A percentile compares a stretch with the other conserved stretches of the same genome.
Evolutionary conservation across 2,329 filamentous ascomycete species (phyloP).

Genomic region (Parasarocladium wereldwijsianum): DNA sequence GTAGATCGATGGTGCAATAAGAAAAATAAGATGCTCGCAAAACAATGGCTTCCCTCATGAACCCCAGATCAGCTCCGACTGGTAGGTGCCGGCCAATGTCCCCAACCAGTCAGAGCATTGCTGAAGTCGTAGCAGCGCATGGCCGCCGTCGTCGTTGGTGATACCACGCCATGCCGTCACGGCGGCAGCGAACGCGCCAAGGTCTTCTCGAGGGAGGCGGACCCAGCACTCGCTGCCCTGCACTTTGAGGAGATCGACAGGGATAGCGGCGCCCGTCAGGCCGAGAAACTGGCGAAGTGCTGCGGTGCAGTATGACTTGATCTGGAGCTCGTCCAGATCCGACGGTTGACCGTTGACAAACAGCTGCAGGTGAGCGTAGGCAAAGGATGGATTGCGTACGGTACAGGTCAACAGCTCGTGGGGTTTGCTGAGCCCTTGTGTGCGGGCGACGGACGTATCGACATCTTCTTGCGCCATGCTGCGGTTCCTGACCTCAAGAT

Average conservation of each 20-base stretch:
- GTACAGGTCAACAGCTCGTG: conserved; percentile 36
- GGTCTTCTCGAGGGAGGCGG: conserved; percentile 45
- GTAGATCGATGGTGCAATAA: background rate
- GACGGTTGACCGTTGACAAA: conserved; percentile 14
- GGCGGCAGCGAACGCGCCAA: conserved; percentile 45
- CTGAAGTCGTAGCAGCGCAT: conserved; percentile 36
- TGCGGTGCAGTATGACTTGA: conserved; percentile 45
- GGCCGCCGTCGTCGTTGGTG: conserved; percentile 20
- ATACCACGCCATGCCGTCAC: conserved; percentile 49
- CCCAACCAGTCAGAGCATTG: conserved; percentile 52
- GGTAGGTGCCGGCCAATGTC: conserved; percentile 34
- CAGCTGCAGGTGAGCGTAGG: conserved; percentile 42
- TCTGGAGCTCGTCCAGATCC: conserved; percentile 45
- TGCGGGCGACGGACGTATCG: conserved; percentile 14
- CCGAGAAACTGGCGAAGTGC: conserved; percentile 59
- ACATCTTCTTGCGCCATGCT: too few relatives aligned
- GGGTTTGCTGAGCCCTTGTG: conserved; percentile 21
- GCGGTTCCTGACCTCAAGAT: too few relatives aligned
- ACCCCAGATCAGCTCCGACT: conserved; percentile 30
- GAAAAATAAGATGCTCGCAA: conserved; percentile 3
- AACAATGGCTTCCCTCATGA: conserved; percentile 14
- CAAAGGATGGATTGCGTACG: conserved; percentile 34
- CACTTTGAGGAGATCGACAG: conserved; percentile 55
- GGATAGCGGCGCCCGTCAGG: conserved; percentile 48
- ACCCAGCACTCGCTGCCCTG: conserved; percentile 44